These are phyloP conservation scores for Barnettozyma siamensis DNA, from an alignment of 805 yeast species.

Conservation along the genomic window DNA sequence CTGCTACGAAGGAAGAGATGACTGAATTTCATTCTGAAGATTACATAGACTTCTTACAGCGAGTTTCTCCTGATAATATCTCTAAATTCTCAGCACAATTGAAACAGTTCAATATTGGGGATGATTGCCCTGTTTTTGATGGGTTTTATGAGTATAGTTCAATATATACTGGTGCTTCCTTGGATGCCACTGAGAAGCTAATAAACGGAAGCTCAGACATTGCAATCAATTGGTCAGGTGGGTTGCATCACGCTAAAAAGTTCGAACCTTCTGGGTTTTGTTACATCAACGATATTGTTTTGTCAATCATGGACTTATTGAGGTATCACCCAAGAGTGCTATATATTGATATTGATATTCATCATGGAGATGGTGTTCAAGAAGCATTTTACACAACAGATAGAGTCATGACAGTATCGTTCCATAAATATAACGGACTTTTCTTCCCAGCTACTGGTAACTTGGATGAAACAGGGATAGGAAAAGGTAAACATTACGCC, in stretches of 20 bases:
- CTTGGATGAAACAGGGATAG: constrained; percentile 76
- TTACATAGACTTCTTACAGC: constrained; percentile 83
- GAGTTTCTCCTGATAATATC: constrained; percentile 89
- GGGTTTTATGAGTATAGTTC: constrained; percentile 72
- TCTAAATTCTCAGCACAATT: constrained; percentile 85
- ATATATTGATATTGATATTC: constrained; percentile 86
- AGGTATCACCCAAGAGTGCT: constrained; percentile 81
- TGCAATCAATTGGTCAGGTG: constrained; percentile 93
- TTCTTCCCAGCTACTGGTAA: constrained; percentile 94
- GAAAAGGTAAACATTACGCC: constrained; percentile 76
- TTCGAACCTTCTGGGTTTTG: constrained; percentile 89
- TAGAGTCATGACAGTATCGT: constrained; percentile 84
- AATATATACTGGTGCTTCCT: constrained; percentile 81
- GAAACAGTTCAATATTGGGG: constrained; percentile 91
- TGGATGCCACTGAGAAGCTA: constrained; percentile 84
- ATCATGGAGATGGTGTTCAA: constrained; percentile 94
- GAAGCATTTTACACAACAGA: constrained; percentile 92
- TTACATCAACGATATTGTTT: constrained; percentile 83
- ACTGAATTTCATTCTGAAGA: constrained; percentile 98
- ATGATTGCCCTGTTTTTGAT: constrained; percentile 84
- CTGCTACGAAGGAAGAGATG: constrained; percentile 97
- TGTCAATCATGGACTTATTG: constrained; percentile 73
- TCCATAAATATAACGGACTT: constrained; percentile 81
- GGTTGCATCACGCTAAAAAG: constrained; percentile 89
- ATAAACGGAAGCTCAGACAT: constrained; percentile 80